Conservation (phyloP, 192 early-diverging fungal genomes). For the Entrophospora sp. region DNA sequence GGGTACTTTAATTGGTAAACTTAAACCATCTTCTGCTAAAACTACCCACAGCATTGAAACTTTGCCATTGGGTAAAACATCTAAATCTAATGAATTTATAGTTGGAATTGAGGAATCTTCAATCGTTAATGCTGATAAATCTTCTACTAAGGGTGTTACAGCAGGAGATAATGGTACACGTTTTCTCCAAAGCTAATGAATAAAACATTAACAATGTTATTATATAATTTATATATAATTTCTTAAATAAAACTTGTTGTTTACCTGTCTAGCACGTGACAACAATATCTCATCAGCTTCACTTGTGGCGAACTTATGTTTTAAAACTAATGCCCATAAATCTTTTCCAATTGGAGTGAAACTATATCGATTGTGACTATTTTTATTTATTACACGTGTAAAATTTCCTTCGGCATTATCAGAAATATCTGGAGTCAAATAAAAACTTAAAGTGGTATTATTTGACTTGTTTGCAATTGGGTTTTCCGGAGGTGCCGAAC, state of each 20-base stretch:
- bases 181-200: constrained; percentile 38
- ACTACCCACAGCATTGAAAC: constrained; percentile 53
- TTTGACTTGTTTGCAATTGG: too few species aligned
- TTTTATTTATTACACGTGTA: too few species aligned
- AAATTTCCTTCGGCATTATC: too few species aligned
- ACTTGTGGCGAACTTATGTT: constrained; percentile 43
- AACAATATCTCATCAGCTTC: constrained; percentile 45
- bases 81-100: constrained; percentile 43
- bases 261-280: constrained; percentile 40
- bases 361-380: constrained; percentile 23
- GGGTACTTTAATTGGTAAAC: constrained; percentile 53
- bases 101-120: constrained; percentile 31
- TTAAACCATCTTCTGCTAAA: constrained; percentile 54
- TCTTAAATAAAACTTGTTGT: constrained; percentile 27
- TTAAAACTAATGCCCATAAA: constrained; percentile 45
- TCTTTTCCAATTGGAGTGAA: constrained; percentile 31
- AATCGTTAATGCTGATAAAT: constrained; percentile 19
- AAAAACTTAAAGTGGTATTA: too few species aligned
- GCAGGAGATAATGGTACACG: constrained; percentile 32
- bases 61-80: constrained; percentile 42
- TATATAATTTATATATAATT: too few species aligned
- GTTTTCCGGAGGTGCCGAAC: too few species aligned
- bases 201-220: too few species aligned
- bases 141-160: constrained; percentile 6
- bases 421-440: too few species aligned